Percentiles rank a stretch among this genome's conserved stretches.
These are phyloP conservation scores for Pseudopithomyces chartarum DNA, from an alignment of 2,329 filamentous ascomycete genomes.

Conservation along the genomic window DNA sequence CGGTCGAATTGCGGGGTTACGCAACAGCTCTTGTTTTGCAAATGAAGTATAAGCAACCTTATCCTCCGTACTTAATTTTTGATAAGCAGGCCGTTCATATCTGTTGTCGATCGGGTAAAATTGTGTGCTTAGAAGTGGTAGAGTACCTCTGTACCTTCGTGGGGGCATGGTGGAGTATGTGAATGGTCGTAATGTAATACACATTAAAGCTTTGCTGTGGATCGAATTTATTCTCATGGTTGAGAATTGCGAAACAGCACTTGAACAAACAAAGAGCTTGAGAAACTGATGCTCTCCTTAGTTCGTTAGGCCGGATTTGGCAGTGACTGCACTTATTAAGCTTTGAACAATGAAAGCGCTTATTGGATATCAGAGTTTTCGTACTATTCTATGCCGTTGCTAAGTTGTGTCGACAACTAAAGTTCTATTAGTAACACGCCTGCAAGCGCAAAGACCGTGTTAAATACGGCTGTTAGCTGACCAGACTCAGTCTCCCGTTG, in stretches of 20 bases:
- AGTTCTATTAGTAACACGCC: too few relatives aligned
- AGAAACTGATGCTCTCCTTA: not conserved
- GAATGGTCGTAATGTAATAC: too few relatives aligned
- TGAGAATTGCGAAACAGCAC: too few relatives aligned
- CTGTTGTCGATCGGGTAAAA: not conserved
- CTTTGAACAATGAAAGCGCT: too few relatives aligned
- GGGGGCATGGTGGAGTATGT: not conserved
- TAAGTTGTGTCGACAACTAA: too few relatives aligned
- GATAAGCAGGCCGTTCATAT: not conserved
- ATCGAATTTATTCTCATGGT: too few relatives aligned
- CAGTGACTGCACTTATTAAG: not conserved
- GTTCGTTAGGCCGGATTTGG: not conserved
- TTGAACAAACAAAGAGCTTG: not conserved
- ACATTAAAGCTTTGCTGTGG: too few relatives aligned
- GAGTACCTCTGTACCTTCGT: not conserved
- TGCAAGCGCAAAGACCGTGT: too few relatives aligned
- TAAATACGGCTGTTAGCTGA: too few relatives aligned
- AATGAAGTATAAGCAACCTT: not conserved
- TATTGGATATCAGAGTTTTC: too few relatives aligned
- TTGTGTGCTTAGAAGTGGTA: not conserved
- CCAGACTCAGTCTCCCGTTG: too few relatives aligned
- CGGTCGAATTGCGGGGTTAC: not conserved
- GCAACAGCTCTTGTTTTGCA: not conserved
- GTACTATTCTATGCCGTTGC: too few relatives aligned
- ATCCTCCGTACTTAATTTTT: not conserved